phyloP scores from a whole-genome alignment of 2,329 filamentous ascomycete species.

The Paecilomyces sp. region DNA sequence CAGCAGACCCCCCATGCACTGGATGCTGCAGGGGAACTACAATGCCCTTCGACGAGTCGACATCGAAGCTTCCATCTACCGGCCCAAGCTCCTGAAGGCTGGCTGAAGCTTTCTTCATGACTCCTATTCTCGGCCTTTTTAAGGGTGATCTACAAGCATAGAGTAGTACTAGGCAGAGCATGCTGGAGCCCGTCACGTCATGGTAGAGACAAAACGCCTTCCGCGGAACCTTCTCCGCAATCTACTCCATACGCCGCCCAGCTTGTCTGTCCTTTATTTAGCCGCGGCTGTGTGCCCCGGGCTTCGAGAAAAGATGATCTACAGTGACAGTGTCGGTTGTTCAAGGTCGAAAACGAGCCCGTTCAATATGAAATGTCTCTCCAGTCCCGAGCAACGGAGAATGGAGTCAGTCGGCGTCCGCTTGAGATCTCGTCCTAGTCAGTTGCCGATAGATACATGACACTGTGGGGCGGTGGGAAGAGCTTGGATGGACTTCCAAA shows the following conservation, averaged over 20 bases:
- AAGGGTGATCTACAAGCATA: not conserved
- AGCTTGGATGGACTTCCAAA: slow-evolving; percentile 19
- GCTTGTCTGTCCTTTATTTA: not conserved
- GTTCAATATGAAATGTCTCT: not conserved
- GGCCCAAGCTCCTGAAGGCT: not conserved
- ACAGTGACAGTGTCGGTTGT: not conserved
- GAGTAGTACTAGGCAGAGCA: not conserved
- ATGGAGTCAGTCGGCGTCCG: not conserved
- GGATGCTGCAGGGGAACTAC: not conserved
- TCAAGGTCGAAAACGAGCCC: not conserved
- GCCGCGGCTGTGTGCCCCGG: not conserved
- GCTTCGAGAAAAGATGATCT: not conserved
- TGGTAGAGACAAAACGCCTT: not conserved
- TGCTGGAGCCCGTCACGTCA: not conserved
- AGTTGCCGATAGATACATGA: slow-evolving; percentile 11
- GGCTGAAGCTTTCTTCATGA: not conserved
- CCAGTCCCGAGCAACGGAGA: not conserved
- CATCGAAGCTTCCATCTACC: not conserved
- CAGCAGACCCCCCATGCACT: not conserved
- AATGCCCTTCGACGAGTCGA: not conserved
- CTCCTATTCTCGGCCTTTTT: not conserved
- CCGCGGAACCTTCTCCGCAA: not conserved
- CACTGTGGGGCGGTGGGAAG: slow-evolving; percentile 18
- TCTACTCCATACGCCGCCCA: not conserved
- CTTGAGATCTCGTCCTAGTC: not conserved